Percentiles rank a stretch among this genome's conserved stretches.
Evolutionary conservation across 352 stramenopile species (phyloP).

Genomic region (Globisporangium paddicum): DNA sequence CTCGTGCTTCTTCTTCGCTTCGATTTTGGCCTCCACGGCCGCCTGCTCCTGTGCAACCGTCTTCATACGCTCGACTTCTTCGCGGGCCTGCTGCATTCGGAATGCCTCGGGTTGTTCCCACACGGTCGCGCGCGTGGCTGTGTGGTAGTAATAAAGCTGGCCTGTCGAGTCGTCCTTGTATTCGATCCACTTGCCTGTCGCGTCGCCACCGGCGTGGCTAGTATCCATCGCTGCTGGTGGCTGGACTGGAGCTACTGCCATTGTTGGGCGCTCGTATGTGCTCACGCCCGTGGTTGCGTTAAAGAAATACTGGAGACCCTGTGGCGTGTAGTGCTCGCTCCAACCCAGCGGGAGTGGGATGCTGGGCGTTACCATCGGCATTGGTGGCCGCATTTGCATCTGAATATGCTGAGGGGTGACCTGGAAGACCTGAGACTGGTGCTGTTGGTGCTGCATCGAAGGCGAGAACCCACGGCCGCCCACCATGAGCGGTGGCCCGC

Average conservation of each 20-base stretch:
- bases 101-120: slow-evolving; percentile 81
- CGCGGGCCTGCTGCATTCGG: slow-evolving; percentile 63
- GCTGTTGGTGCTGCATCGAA: background rate
- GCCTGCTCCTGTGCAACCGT: slow-evolving; percentile 11
- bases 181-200: slow-evolving; percentile 50
- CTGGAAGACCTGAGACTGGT: background rate
- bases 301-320: slow-evolving; percentile 59
- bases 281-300: slow-evolving; percentile 51
- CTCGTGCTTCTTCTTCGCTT: slow-evolving; percentile 35
- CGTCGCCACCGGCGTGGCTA: background rate
- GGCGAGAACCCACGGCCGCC: background rate
- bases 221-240: background rate
- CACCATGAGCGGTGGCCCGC: background rate
- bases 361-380: background rate
- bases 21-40: slow-evolving; percentile 17
- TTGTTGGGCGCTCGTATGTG: slow-evolving; percentile 46
- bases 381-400: background rate
- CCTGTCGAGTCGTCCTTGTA: slow-evolving; percentile 73
- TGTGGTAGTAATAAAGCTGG: slow-evolving; percentile 82
- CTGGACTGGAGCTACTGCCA: background rate
- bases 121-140: slow-evolving; percentile 61
- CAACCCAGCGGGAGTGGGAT: slow-evolving; percentile 39
- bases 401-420: slow-evolving; percentile 1
- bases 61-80: slow-evolving; percentile 68
- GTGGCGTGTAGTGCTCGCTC: slow-evolving; percentile 52